Conservation (phyloP, 106 monocot genomes). For the Dendrobium catenatum region DNA sequence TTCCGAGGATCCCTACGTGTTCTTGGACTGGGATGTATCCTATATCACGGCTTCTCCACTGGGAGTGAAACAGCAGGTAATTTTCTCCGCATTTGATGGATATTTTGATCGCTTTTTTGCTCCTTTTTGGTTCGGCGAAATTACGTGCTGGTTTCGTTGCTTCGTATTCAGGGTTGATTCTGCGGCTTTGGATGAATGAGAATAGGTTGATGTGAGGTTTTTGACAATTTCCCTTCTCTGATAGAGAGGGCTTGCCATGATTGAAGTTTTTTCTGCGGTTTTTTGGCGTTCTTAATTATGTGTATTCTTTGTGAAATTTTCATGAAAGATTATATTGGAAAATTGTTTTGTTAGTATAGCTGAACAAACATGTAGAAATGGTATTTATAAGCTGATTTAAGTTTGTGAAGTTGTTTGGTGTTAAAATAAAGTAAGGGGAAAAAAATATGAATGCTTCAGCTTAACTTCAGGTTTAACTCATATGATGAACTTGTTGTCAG, state of each 20-base stretch:
- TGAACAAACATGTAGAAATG: too few relatives aligned
- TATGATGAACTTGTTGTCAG: too few relatives aligned
- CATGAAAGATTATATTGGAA: too few relatives aligned
- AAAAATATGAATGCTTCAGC: too few relatives aligned
- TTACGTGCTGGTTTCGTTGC: not conserved
- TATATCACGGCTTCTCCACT: constrained; percentile 16
- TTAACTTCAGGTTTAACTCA: too few relatives aligned
- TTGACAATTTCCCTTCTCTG: not conserved
- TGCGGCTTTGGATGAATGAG: not conserved
- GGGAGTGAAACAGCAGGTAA: constrained; percentile 19
- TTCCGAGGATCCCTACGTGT: constrained; percentile 11
- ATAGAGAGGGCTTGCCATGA: not conserved
- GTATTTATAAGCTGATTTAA: too few relatives aligned
- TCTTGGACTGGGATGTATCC: constrained; percentile 17
- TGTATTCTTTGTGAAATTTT: too few relatives aligned
- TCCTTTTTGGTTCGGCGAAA: not conserved
- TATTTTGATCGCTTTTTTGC: not conserved
- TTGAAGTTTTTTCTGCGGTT: not conserved
- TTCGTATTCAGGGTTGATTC: not conserved
- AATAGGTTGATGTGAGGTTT: not conserved
- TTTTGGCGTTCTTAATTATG: not conserved
- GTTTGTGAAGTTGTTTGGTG: too few relatives aligned
- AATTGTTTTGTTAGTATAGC: too few relatives aligned
- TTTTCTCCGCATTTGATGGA: not conserved
- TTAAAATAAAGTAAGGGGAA: too few relatives aligned